A percentile compares a stretch with the other conserved stretches of the same genome.
Conservation (phyloP, 192 early-diverging fungal species). For the Rhizoclosmatium sp. region DNA sequence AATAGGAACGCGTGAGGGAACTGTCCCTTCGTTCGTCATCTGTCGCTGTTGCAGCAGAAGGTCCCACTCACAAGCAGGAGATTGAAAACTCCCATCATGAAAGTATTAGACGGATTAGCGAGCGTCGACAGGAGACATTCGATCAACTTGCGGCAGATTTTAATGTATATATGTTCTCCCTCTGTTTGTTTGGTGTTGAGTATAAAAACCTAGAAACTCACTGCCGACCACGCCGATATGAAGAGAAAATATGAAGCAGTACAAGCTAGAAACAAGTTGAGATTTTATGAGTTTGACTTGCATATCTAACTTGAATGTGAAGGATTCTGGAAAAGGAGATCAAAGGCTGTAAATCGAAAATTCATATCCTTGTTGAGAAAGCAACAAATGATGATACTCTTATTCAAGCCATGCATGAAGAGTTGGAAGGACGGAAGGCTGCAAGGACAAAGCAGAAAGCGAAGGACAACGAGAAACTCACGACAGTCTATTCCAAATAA, state of each 20-base stretch:
- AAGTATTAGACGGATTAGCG: conserved; percentile 8
- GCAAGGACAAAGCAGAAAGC: not conserved
- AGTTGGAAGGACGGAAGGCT: conserved; percentile 2
- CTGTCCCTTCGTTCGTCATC: conserved; percentile 1
- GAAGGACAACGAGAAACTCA: not conserved
- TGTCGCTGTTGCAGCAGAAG: not conserved
- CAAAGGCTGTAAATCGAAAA: conserved; percentile 28
- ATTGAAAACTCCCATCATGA: not conserved
- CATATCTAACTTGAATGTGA: not conserved
- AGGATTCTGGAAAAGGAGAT: conserved; percentile 33
- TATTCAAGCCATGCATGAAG: conserved; percentile 28
- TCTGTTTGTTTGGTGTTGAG: not conserved
- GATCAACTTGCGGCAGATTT: not conserved
- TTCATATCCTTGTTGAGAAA: conserved; percentile 26
- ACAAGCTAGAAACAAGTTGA: conserved; percentile 27
- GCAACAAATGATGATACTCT: conserved; percentile 28
- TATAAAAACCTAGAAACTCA: conserved; percentile 13
- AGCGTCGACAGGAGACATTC: conserved; percentile 15
- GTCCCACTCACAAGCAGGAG: not conserved
- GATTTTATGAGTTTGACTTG: not conserved
- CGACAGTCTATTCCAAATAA: not conserved
- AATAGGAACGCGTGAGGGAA: conserved; percentile 32
- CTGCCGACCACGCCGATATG: conserved; percentile 7
- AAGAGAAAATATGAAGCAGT: conserved; percentile 26
- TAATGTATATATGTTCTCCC: conserved; percentile 6